These are phyloP conservation scores for Mitragyna speciosa DNA, from an alignment of 257 asterid species.

Conservation along the genomic window DNA sequence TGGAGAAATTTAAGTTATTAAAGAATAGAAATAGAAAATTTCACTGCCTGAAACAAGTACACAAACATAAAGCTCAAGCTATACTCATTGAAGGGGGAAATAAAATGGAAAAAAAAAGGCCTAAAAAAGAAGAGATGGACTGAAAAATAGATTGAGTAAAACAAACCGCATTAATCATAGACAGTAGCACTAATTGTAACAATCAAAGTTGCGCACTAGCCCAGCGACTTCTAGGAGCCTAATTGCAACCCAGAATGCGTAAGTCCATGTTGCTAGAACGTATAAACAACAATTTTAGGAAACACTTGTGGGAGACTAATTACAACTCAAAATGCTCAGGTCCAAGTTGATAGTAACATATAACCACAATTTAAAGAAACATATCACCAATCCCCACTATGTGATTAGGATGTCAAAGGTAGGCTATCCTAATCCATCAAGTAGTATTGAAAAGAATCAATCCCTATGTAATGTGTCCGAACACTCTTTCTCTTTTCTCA, in stretches of 20 bases:
- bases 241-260: background rate
- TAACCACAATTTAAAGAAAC: background rate
- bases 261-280: background rate
- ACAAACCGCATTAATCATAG: background rate
- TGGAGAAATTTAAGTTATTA: no score
- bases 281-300: background rate
- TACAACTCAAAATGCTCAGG: background rate
- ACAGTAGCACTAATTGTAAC: background rate
- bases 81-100: background rate
- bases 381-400: background rate
- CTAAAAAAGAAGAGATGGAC: background rate
- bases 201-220: background rate
- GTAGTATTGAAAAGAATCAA: background rate
- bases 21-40: background rate
- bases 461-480: background rate
- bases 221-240: no score
- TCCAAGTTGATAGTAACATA: background rate
- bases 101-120: background rate
- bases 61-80: background rate
- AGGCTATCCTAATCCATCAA: no score
- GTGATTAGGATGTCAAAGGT: background rate
- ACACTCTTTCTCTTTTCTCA: background rate
- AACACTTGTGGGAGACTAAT: background rate
- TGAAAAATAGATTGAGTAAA: background rate
- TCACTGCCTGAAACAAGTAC: background rate